Percentiles rank a stretch among this genome's conserved stretches.
Evolutionary conservation across 2,329 filamentous ascomycete species (phyloP).

Genomic region (Aspergillus sp.): DNA sequence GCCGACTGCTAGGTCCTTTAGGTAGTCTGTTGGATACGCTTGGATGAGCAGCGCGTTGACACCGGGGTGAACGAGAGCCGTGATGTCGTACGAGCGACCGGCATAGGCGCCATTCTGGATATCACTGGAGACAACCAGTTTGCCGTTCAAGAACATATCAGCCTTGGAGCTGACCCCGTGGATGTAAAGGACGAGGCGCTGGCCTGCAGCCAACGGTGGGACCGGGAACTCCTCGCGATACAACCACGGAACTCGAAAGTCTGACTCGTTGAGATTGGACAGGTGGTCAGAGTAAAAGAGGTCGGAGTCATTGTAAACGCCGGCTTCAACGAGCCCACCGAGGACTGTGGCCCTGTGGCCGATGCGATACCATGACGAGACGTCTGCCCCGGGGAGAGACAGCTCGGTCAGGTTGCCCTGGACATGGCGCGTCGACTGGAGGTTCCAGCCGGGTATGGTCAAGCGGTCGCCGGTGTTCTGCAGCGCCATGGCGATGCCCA

Average conservation of each 20-base stretch:
- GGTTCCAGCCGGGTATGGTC: background rate
- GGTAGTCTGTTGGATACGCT: constrained; percentile 60
- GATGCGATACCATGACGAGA: constrained; percentile 54
- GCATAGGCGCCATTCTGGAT: constrained; percentile 58
- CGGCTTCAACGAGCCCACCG: constrained; percentile 55
- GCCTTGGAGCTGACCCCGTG: constrained; percentile 62
- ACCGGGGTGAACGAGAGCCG: constrained; percentile 37
- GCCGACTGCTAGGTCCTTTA: constrained; percentile 58
- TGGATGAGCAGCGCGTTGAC: constrained; percentile 55
- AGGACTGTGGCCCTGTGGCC: constrained; percentile 56
- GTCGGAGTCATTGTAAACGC: constrained; percentile 53
- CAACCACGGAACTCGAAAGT: constrained; percentile 58
- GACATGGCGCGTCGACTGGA: constrained; percentile 47
- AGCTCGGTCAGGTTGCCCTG: constrained; percentile 38
- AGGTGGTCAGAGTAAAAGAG: constrained; percentile 59
- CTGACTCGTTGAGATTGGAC: constrained; percentile 43
- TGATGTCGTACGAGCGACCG: constrained; percentile 58
- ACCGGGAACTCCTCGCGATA: constrained; percentile 57
- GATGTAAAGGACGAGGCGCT: constrained; percentile 56
- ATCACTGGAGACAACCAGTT: constrained; percentile 49
- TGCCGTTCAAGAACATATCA: constrained; percentile 61
- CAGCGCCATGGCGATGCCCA: background rate
- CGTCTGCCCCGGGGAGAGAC: constrained; percentile 48
- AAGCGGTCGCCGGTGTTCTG: background rate
- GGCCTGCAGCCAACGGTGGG: constrained; percentile 23